A percentile compares a stretch with the other conserved stretches of the same genome.
These are phyloP conservation scores for Candolleomyces aberdarensis DNA, from an alignment of 768 basidiomycete genomes.

Conservation along the genomic window DNA sequence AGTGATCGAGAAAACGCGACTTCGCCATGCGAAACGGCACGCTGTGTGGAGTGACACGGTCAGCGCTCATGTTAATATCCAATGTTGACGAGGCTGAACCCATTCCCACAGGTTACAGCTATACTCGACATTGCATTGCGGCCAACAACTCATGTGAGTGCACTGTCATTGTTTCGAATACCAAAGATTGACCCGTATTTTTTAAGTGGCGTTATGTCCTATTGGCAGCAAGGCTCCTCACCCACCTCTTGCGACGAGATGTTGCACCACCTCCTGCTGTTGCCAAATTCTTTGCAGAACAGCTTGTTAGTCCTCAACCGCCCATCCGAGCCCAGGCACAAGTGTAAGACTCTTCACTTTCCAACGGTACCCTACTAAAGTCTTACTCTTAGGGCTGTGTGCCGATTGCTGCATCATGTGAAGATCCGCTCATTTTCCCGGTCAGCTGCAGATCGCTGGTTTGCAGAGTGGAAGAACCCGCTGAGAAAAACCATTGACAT, in stretches of 20 bases:
- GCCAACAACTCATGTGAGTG: slow-evolving; percentile 68
- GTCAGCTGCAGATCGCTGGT: slow-evolving; percentile 66
- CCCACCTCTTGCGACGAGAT: slow-evolving; percentile 63
- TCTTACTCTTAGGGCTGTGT: slow-evolving; percentile 8
- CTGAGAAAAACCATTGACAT: slow-evolving; percentile 45
- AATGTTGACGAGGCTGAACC: background rate
- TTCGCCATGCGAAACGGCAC: slow-evolving; percentile 43
- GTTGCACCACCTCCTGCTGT: slow-evolving; percentile 47
- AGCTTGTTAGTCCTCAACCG: slow-evolving; percentile 69
- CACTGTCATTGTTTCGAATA: slow-evolving; percentile 6
- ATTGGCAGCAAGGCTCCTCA: slow-evolving; percentile 62
- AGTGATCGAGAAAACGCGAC: slow-evolving; percentile 39
- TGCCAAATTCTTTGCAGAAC: slow-evolving; percentile 60
- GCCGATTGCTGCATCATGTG: slow-evolving; percentile 7
- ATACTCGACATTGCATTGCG: slow-evolving; percentile 59
- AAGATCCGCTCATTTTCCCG: slow-evolving; percentile 70
- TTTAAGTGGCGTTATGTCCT: slow-evolving; percentile 79
- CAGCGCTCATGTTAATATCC: slow-evolving; percentile 7
- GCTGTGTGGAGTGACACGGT: slow-evolving; percentile 51
- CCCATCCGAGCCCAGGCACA: slow-evolving; percentile 64
- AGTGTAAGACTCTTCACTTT: slow-evolving; percentile 38
- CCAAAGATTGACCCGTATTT: slow-evolving; percentile 8
- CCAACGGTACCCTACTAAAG: background rate
- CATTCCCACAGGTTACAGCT: slow-evolving; percentile 43
- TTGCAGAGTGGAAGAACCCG: slow-evolving; percentile 69